Percentiles rank a stretch among this genome's conserved stretches.
Conservation (phyloP, 352 stramenopile genomes). For the Blastocystis sp. region DNA sequence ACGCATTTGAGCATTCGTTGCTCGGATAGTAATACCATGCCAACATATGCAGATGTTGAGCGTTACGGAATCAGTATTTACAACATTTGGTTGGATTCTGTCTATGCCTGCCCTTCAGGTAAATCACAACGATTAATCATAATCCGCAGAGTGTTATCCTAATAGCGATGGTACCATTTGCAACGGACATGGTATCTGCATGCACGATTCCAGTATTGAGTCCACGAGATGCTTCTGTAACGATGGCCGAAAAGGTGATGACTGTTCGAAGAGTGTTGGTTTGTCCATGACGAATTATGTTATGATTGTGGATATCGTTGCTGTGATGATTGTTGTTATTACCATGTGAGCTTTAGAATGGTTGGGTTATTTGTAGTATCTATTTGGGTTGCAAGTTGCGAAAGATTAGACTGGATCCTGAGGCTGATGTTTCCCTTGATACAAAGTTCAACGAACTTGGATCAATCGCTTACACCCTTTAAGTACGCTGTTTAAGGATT, state of each 20-base stretch:
- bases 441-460: conserved; percentile 58
- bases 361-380: background rate
- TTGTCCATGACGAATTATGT: conserved; percentile 43
- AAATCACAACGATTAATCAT: background rate
- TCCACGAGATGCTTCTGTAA: conserved; percentile 64
- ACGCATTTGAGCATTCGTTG: conserved; percentile 3
- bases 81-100: conserved; percentile 47
- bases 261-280: conserved; percentile 62
- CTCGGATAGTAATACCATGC: background rate
- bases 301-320: conserved; percentile 51
- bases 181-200: conserved; percentile 60
- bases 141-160: background rate
- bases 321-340: conserved; percentile 2
- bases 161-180: conserved; percentile 4
- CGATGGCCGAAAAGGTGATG: conserved; percentile 2
- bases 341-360: conserved; percentile 11
- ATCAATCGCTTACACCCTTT: conserved; percentile 57
- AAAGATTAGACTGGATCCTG: conserved; percentile 57
- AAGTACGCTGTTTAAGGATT: conserved; percentile 33
- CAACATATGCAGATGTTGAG: background rate
- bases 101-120: conserved; percentile 63
- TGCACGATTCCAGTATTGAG: conserved; percentile 8
- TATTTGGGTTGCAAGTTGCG: conserved; percentile 42
- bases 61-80: conserved; percentile 8
- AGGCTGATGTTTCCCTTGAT: conserved; percentile 51